Conservation (phyloP, 2,329 filamentous ascomycete species). For the Fusarium sp. region DNA sequence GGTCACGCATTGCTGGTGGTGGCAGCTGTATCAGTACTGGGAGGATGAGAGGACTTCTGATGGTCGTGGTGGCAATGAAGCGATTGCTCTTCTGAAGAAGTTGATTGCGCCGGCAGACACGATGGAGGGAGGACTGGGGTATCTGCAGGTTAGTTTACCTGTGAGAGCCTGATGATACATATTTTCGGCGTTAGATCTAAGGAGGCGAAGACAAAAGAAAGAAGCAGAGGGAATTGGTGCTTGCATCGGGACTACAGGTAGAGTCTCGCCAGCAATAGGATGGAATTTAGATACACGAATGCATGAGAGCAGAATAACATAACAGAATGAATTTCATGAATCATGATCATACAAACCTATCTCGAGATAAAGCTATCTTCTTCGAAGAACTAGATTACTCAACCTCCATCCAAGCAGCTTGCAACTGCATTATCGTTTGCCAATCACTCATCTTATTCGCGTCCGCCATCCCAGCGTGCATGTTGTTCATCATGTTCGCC, state of each 20-base stretch:
- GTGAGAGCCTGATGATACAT: no score
- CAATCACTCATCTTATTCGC: slow-evolving; percentile 41
- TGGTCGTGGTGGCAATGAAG: slow-evolving; percentile 11
- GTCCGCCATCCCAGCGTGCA: slow-evolving; percentile 45
- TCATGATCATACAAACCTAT: accelerated
- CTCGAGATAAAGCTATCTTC: background rate
- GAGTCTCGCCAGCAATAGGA: background rate
- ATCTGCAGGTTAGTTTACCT: slow-evolving; percentile 5
- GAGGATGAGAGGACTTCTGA: slow-evolving; percentile 14
- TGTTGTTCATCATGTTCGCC: slow-evolving; percentile 47
- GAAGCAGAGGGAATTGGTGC: no score
- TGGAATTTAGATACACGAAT: background rate
- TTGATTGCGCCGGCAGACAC: slow-evolving; percentile 3
- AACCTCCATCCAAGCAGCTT: slow-evolving; percentile 45
- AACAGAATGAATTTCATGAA: background rate
- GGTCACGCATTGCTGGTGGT: slow-evolving; percentile 33
- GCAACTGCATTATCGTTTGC: slow-evolving; percentile 41
- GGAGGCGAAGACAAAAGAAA: background rate
- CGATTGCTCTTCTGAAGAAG: slow-evolving; percentile 1
- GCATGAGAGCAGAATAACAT: background rate
- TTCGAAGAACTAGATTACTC: slow-evolving; percentile 35
- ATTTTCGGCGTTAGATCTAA: no score
- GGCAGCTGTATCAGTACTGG: slow-evolving; percentile 33
- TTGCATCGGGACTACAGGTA: background rate
- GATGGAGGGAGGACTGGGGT: background rate